Percentiles rank a stretch among this genome's conserved stretches.
Evolutionary conservation across 2,329 filamentous ascomycete genomes (phyloP).

Genomic region (Zalaria sp.): DNA sequence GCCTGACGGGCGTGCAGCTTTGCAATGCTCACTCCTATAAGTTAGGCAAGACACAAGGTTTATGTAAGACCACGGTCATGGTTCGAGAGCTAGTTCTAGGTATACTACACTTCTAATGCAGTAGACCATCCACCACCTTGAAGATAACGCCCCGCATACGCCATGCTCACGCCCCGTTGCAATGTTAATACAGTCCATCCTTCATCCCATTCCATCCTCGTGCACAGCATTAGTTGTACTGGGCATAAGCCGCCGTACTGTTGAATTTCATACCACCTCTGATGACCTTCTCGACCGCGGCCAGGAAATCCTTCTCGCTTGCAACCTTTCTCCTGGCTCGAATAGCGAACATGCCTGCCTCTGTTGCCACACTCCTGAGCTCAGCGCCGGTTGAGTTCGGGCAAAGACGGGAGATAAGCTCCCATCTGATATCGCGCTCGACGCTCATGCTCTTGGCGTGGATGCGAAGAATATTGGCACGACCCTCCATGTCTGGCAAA

Average conservation of each 20-base stretch:
- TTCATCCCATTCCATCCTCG: not conserved
- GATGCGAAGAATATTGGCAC: slow-evolving; percentile 93
- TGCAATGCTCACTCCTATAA: too few species aligned
- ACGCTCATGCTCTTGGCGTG: slow-evolving; percentile 99
- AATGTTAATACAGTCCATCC: not conserved
- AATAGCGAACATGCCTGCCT: slow-evolving; percentile 98
- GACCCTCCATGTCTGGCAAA: slow-evolving; percentile 88
- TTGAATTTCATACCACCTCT: slow-evolving; percentile 99
- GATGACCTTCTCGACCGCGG: slow-evolving; percentile 98
- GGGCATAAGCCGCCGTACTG: slow-evolving; percentile 93
- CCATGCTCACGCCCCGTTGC: not conserved
- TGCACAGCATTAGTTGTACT: slow-evolving; percentile 72
- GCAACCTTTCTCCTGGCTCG: slow-evolving; percentile 90
- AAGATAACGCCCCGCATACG: not conserved
- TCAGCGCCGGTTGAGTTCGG: slow-evolving; percentile 96
- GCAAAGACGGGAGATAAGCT: slow-evolving; percentile 91
- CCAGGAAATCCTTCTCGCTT: slow-evolving; percentile 96
- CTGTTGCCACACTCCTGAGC: slow-evolving; percentile 88
- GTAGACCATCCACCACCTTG: not conserved
- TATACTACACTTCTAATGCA: not conserved
- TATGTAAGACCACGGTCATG: too few species aligned
- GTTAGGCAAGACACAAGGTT: too few species aligned
- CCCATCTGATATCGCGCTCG: slow-evolving; percentile 96
- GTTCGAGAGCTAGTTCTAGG: not conserved
- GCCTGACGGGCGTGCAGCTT: too few species aligned